Evolutionary conservation across 208 protist genomes (phyloP).

Genomic region (Entamoeba invadens): DNA sequence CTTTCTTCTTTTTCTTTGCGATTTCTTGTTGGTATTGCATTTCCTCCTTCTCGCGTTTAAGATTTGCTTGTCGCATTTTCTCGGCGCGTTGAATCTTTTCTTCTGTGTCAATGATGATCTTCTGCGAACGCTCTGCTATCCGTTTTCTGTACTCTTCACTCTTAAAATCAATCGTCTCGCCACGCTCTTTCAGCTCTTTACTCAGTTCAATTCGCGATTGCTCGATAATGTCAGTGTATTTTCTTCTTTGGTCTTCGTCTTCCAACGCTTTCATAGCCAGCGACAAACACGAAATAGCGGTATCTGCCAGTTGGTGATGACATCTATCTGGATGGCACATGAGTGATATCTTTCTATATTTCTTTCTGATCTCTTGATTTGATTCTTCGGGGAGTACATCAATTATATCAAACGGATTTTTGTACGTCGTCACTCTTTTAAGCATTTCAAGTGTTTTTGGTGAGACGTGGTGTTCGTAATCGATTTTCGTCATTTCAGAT

Average conservation of each 20-base stretch:
- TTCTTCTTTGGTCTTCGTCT: background rate
- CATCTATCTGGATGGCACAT: background rate
- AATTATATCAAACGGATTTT: background rate
- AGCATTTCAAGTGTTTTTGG: background rate
- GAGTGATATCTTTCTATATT: background rate
- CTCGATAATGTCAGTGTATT: background rate
- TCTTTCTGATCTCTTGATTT: background rate
- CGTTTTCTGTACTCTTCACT: background rate
- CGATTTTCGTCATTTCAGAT: too few relatives aligned
- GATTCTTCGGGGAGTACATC: background rate
- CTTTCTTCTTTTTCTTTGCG: background rate
- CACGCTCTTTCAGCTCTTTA: background rate
- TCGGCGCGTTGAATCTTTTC: background rate
- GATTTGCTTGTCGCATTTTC: background rate
- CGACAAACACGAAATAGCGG: background rate
- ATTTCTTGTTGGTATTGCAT: background rate
- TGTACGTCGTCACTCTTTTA: background rate
- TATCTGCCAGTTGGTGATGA: background rate
- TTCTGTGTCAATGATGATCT: background rate
- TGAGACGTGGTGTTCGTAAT: too few relatives aligned
- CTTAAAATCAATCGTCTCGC: background rate
- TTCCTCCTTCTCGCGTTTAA: background rate
- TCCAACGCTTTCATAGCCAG: background rate
- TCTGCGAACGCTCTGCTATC: background rate
- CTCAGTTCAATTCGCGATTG: background rate